Base-by-base conservation (phyloP, 805 yeast genomes). In the Candida xiaguanensis region DNA sequence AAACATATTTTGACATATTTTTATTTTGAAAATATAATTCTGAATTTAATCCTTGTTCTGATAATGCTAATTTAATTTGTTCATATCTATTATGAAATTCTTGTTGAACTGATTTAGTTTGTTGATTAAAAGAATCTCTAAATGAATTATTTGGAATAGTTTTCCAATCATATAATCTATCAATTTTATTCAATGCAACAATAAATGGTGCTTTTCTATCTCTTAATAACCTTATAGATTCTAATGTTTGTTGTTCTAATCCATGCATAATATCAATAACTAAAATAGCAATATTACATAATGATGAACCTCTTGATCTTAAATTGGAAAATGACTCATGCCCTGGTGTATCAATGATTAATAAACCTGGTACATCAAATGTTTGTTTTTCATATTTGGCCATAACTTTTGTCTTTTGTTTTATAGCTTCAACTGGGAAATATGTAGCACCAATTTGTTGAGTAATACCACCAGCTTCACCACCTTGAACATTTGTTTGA, bases 401-500 rank as follows among this genome's bases (percentile, higher is more conserved):
- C 97, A 93, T 91, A 36, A 85, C 95, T 33, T 80, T 84, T 19
- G 98, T 93, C 71, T 93, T 93, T 58, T 80, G 80, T 64, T 82
- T 82, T 56, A 93, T 87, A 31, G 97, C 89, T 22, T 85, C 95
- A 51, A 93, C 89, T 45, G 99, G 99, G 87, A 93, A 93, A 64
- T 93, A 93, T 16, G 99, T 93, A 41, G 99, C 99, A 79, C 99
- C 99, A 60, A 93, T 93, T 70, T 93, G 99, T 77, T 93, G 99
- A 49, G 99, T 93, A 63, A 93, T 93, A 74, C 99, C 99, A 74
- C 99, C 99, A 40, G 99, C 99, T 72, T 93, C 99, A 59, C 99
- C 99, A 63, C 97, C 99, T 73, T 93, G 99, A 45, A 93, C 99
- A 59, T 93, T 93, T 30, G 98, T 93, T 72, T 91, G 97, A 72